Conservation (phyloP, 2,329 filamentous ascomycete species). For the Diplodia corticola region DNA sequence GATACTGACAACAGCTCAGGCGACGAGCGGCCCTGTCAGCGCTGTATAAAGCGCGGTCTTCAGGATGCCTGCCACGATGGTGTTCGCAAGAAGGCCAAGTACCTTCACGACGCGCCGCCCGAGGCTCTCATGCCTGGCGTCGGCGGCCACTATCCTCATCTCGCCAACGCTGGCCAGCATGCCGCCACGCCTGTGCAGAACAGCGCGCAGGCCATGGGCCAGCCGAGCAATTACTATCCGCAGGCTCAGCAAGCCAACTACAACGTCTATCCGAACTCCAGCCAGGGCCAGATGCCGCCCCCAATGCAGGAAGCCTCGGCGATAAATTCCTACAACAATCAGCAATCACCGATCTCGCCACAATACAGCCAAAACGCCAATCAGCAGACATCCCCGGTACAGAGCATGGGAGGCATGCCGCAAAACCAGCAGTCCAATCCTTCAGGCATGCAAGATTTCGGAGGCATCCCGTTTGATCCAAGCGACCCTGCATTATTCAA, state of each 20-base stretch:
- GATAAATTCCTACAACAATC: conserved; percentile 58
- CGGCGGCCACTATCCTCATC: conserved; percentile 65
- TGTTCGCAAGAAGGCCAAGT: conserved; percentile 98
- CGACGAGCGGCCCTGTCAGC: conserved; percentile 89
- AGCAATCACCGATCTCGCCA: conserved; percentile 73
- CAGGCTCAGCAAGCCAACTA: conserved; percentile 37
- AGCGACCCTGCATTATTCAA: conserved; percentile 93
- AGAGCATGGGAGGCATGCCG: conserved; percentile 52
- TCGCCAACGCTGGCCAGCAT: conserved; percentile 27
- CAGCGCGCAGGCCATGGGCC: conserved; percentile 30
- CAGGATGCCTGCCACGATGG: conserved; percentile 93
- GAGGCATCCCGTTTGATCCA: conserved; percentile 73
- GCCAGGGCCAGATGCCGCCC: conserved; percentile 43
- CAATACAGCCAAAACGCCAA: conserved; percentile 61
- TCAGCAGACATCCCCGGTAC: conserved; percentile 50
- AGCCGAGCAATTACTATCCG: conserved; percentile 47
- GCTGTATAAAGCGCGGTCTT: conserved; percentile 91
- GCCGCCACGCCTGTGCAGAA: conserved; percentile 30
- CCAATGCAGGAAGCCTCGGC: conserved; percentile 46
- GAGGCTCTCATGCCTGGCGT: conserved; percentile 87
- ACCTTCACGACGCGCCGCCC: conserved; percentile 91
- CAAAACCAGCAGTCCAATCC: conserved; percentile 41
- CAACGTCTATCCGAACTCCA: conserved; percentile 44
- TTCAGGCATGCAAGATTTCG: conserved; percentile 48
- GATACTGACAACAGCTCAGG: conserved; percentile 55